These are phyloP conservation scores for Cercospora janseana DNA, from an alignment of 2,329 filamentous ascomycete species.

Conservation along the genomic window DNA sequence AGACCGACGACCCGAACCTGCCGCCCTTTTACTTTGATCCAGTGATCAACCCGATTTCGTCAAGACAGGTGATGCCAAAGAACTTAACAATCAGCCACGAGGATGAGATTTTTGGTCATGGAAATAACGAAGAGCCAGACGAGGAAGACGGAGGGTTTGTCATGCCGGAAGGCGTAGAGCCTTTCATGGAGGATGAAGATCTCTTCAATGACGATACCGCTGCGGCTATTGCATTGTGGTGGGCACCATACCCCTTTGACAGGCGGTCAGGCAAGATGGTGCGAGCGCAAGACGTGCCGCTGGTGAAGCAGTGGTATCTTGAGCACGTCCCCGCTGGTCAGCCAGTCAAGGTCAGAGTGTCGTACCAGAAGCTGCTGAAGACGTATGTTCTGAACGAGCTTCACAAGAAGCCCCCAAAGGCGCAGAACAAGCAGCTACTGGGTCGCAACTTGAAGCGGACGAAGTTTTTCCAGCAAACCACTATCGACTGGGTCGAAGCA, in stretches of 20 bases:
- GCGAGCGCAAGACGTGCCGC: constrained; percentile 89
- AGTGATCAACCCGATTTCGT: constrained; percentile 96
- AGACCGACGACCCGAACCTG: constrained; percentile 80
- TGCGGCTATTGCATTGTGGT: constrained; percentile 91
- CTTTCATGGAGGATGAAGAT: constrained; percentile 86
- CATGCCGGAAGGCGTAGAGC: constrained; percentile 74
- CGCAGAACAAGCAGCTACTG: constrained; percentile 90
- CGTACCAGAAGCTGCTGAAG: constrained; percentile 96
- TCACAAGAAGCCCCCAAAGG: constrained; percentile 93
- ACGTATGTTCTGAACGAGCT: constrained; percentile 94
- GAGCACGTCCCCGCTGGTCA: constrained; percentile 90
- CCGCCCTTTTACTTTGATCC: constrained; percentile 98
- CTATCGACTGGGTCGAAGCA: constrained; percentile 98
- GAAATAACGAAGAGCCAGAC: constrained; percentile 77
- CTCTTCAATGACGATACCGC: constrained; percentile 86
- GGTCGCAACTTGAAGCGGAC: constrained; percentile 88
- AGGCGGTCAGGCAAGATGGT: constrained; percentile 94
- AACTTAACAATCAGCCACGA: constrained; percentile 91
- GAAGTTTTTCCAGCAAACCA: constrained; percentile 99
- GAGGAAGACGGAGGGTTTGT: constrained; percentile 58
- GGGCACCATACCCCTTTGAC: constrained; percentile 96
- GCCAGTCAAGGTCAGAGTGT: constrained; percentile 95
- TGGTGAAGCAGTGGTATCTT: constrained; percentile 98
- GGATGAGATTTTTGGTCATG: constrained; percentile 84
- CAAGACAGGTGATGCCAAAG: constrained; percentile 86